Conservation (phyloP, 169 alveolate species). For the Plasmodium reichenowi region DNA sequence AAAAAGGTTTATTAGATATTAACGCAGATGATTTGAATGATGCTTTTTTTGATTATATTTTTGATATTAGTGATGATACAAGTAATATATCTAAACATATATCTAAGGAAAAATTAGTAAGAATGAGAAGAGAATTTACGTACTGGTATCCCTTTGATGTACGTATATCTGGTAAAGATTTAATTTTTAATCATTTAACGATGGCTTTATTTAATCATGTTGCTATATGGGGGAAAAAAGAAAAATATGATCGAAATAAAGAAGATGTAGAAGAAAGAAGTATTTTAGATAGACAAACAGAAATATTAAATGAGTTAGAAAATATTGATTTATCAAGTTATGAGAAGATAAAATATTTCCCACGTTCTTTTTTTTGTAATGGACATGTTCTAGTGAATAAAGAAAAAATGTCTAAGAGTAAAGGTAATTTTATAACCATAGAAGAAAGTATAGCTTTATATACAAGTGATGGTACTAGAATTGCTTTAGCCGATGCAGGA, state of each 20-base stretch:
- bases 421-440: conserved; percentile 97
- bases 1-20: conserved; percentile 90
- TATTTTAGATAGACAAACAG: conserved; percentile 52
- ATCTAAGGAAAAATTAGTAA: conserved; percentile 77
- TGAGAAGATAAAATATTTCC: conserved; percentile 86
- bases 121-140: conserved; percentile 93
- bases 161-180: conserved; percentile 97
- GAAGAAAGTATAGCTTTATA: conserved; percentile 92
- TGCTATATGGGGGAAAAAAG: conserved; percentile 96
- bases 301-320: conserved; percentile 53
- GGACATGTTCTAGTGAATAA: conserved; percentile 97
- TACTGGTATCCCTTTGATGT: conserved; percentile 95
- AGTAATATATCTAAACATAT: conserved; percentile 88
- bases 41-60: conserved; percentile 96
- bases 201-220: conserved; percentile 99
- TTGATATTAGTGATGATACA: conserved; percentile 87
- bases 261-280: conserved; percentile 47
- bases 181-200: conserved; percentile 98
- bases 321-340: conserved; percentile 15
- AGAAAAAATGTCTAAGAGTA: conserved; percentile 97
- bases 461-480: conserved; percentile 98
- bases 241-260: conserved; percentile 13
- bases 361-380: conserved; percentile 95
- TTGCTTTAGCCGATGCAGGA: conserved; percentile 99
- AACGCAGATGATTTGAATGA: conserved; percentile 92